These are phyloP conservation scores for Aureobasidium mangrovei DNA, from an alignment of 2,329 filamentous ascomycete genomes.

Conservation along the genomic window DNA sequence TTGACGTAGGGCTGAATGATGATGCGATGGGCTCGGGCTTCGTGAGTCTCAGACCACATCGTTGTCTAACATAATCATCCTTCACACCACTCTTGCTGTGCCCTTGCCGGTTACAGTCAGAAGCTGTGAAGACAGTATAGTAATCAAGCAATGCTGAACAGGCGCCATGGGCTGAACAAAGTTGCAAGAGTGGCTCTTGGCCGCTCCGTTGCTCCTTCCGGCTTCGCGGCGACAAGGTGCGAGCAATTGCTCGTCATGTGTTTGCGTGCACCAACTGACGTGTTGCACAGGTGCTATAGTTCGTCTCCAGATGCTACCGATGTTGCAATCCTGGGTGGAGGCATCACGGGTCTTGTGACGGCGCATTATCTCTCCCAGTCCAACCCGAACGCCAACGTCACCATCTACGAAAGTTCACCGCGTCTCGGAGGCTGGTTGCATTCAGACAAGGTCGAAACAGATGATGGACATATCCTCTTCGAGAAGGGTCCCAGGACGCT, in stretches of 20 bases:
- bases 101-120: background rate
- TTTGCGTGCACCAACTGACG: background rate
- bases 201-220: slow-evolving; percentile 2
- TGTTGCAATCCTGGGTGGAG: slow-evolving; percentile 67
- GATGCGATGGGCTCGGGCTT: slow-evolving; percentile 4
- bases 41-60: slow-evolving; percentile 5
- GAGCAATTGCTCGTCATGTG: background rate
- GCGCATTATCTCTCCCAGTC: slow-evolving; percentile 68
- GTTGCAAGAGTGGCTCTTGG: background rate
- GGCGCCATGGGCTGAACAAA: slow-evolving; percentile 10
- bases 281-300: slow-evolving; percentile 4
- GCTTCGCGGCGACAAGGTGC: slow-evolving; percentile 3
- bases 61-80: background rate
- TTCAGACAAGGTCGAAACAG: slow-evolving; percentile 54
- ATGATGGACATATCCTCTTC: slow-evolving; percentile 59
- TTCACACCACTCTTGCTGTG: background rate
- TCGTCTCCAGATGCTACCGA: slow-evolving; percentile 21
- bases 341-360: slow-evolving; percentile 70
- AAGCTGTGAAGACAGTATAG: background rate
- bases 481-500: slow-evolving; percentile 79
- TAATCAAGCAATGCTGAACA: slow-evolving; percentile 9
- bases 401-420: slow-evolving; percentile 65
- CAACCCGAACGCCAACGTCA: slow-evolving; percentile 62
- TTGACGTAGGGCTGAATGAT: background rate
- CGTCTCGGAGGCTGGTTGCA: slow-evolving; percentile 77